phyloP scores from a whole-genome alignment of 1,284 basidiomycete species.

The Macrocybe sp. region DNA sequence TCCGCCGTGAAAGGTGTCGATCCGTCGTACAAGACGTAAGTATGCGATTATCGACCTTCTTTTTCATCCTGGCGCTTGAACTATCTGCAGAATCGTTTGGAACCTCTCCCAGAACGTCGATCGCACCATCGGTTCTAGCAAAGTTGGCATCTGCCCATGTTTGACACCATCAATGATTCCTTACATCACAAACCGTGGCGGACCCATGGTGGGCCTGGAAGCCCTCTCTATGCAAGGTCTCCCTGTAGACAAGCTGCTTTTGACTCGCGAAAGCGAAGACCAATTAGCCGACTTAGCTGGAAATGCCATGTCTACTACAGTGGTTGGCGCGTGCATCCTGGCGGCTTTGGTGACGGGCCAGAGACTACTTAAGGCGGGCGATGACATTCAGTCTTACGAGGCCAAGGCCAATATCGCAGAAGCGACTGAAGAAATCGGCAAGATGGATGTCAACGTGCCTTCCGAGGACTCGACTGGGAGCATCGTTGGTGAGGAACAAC shows the following conservation, averaged over 20 bases:
- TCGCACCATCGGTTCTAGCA: slow-evolving; percentile 77
- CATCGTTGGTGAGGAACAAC: slow-evolving; percentile 68
- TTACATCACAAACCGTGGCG: slow-evolving; percentile 92
- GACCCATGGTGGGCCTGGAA: slow-evolving; percentile 93
- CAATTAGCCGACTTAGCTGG: slow-evolving; percentile 93
- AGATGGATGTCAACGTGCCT: slow-evolving; percentile 43
- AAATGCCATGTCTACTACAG: slow-evolving; percentile 96
- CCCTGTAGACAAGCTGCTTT: slow-evolving; percentile 85
- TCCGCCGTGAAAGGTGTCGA: slow-evolving; percentile 79
- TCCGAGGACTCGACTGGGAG: slow-evolving; percentile 31
- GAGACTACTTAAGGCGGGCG: slow-evolving; percentile 59
- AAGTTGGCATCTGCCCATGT: slow-evolving; percentile 85
- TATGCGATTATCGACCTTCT: slow-evolving; percentile 8
- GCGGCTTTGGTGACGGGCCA: slow-evolving; percentile 72
- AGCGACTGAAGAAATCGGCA: slow-evolving; percentile 30
- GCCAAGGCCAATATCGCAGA: slow-evolving; percentile 39
- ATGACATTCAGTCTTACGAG: slow-evolving; percentile 61
- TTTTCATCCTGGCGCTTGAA: slow-evolving; percentile 1
- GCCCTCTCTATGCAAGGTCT: slow-evolving; percentile 92
- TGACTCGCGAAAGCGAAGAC: slow-evolving; percentile 92
- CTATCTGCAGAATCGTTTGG: slow-evolving; percentile 71
- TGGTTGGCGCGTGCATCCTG: slow-evolving; percentile 88
- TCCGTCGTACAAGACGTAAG: slow-evolving; percentile 82
- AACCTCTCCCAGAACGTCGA: slow-evolving; percentile 98
- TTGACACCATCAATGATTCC: slow-evolving; percentile 96